phyloP scores from a whole-genome alignment of 1,139 yeast species.

The Magnusiomyces ingens region DNA sequence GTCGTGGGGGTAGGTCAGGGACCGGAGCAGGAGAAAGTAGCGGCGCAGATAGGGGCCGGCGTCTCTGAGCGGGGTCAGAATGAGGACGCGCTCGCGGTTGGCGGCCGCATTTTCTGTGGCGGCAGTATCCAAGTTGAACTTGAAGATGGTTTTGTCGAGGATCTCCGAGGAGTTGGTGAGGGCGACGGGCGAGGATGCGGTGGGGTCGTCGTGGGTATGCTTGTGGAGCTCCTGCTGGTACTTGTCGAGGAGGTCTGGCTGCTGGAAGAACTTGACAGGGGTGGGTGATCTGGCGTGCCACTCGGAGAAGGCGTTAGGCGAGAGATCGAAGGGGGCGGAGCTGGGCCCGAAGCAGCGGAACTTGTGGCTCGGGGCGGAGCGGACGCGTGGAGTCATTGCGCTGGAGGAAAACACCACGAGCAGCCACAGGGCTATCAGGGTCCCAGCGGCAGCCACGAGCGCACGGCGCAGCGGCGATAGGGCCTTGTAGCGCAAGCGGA shows the following conservation, averaged over 20 bases:
- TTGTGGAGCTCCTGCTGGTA: constrained; percentile 13
- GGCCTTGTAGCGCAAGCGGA: too few species aligned
- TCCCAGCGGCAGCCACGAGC: too few species aligned
- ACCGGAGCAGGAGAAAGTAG: constrained; percentile 54
- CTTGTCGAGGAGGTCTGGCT: too few species aligned
- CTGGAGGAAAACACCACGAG: too few species aligned
- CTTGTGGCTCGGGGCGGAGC: constrained; percentile 6
- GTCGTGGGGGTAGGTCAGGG: constrained; percentile 60
- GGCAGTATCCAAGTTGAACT: constrained; percentile 14
- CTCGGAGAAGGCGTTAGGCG: constrained; percentile 23
- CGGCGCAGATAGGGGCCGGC: constrained; percentile 62
- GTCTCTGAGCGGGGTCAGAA: constrained; percentile 64
- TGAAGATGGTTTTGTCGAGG: not conserved
- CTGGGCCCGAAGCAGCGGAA: constrained; percentile 28
- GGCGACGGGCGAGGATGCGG: constrained; percentile 27
- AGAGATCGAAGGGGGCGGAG: constrained; percentile 25
- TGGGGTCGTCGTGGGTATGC: constrained; percentile 18
- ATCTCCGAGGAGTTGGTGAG: constrained; percentile 42
- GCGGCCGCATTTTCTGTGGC: constrained; percentile 45
- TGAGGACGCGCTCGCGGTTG: constrained; percentile 52
- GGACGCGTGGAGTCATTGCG: too few species aligned
- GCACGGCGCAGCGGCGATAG: too few species aligned
- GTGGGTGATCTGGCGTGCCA: constrained; percentile 26
- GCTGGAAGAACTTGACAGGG: constrained; percentile 22
- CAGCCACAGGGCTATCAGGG: too few species aligned